Conservation (phyloP, 2,329 filamentous ascomycete genomes). For the Metarhizium brunneum region DNA sequence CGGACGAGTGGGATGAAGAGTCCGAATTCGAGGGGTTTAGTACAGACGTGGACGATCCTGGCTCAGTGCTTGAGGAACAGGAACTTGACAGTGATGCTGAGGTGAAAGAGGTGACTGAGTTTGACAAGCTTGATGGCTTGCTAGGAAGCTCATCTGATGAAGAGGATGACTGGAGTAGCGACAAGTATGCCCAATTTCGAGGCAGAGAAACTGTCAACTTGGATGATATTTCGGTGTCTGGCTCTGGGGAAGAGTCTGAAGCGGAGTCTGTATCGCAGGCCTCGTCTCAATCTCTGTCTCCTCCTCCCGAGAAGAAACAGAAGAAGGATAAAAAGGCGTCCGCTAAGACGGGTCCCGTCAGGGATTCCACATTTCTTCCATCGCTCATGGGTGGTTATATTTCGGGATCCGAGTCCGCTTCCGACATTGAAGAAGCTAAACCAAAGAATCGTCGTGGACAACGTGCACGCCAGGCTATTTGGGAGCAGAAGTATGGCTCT, state of each 20-base stretch:
- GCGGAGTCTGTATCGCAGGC: slow-evolving; percentile 17
- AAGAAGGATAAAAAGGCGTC: slow-evolving; percentile 9
- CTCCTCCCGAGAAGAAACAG: slow-evolving; percentile 14
- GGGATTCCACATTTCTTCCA: slow-evolving; percentile 57
- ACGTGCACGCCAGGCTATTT: slow-evolving; percentile 66
- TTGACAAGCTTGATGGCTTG: slow-evolving; percentile 35
- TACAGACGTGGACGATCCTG: slow-evolving; percentile 18
- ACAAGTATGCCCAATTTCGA: slow-evolving; percentile 19
- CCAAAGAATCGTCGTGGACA: slow-evolving; percentile 70
- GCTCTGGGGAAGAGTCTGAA: slow-evolving; percentile 19
- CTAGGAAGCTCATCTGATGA: slow-evolving; percentile 35
- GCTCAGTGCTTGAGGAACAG: slow-evolving; percentile 10
- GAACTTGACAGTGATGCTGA: slow-evolving; percentile 14
- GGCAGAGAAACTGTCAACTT: slow-evolving; percentile 27
- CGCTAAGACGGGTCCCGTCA: slow-evolving; percentile 12
- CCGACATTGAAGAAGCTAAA: slow-evolving; percentile 54
- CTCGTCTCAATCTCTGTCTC: slow-evolving; percentile 18
- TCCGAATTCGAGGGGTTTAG: slow-evolving; percentile 29
- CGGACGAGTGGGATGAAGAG: slow-evolving; percentile 18
- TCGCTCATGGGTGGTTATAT: slow-evolving; percentile 73
- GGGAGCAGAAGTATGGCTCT: slow-evolving; percentile 70
- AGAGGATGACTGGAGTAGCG: slow-evolving; percentile 28
- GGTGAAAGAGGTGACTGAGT: slow-evolving; percentile 22
- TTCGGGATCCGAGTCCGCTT: slow-evolving; percentile 63
- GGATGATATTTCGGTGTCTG: slow-evolving; percentile 30